Conservation (phyloP, 352 stramenopile genomes). For the Phytophthora colocasiae region DNA sequence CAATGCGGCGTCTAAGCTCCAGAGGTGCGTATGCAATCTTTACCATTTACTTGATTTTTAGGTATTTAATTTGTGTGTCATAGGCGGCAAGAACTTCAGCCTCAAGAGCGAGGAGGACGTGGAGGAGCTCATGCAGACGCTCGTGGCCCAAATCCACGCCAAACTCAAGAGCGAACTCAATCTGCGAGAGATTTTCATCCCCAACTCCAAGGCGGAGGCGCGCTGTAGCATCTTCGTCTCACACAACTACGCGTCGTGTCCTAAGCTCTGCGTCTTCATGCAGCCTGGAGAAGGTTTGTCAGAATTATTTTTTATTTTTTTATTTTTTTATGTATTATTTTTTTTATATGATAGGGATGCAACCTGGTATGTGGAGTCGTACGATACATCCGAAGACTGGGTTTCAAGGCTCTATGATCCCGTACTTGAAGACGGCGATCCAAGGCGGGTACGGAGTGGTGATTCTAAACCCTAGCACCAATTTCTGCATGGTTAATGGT, state of each 20-base stretch:
- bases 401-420: constrained; percentile 89
- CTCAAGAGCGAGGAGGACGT: constrained; percentile 87
- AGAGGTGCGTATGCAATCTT: constrained; percentile 37
- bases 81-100: constrained; percentile 73
- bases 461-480: constrained; percentile 86
- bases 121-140: constrained; percentile 86
- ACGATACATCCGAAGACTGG: constrained; percentile 81
- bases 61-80: constrained; percentile 7
- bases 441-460: constrained; percentile 86
- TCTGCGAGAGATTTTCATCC: constrained; percentile 88
- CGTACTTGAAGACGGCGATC: constrained; percentile 87
- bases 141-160: constrained; percentile 84
- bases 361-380: constrained; percentile 77
- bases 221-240: constrained; percentile 90
- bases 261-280: constrained; percentile 86
- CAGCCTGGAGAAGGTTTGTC: constrained; percentile 64
- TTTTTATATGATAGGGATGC: constrained; percentile 46
- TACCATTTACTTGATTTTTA: neutral
- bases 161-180: constrained; percentile 88
- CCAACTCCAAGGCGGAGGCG: constrained; percentile 87
- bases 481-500: constrained; percentile 80
- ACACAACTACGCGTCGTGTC: constrained; percentile 79
- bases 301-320: neutral
- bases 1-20: constrained; percentile 67
- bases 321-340: constrained; percentile 3